These are phyloP conservation scores for Russula lepida DNA, from an alignment of 768 basidiomycete species.

Conservation along the genomic window DNA sequence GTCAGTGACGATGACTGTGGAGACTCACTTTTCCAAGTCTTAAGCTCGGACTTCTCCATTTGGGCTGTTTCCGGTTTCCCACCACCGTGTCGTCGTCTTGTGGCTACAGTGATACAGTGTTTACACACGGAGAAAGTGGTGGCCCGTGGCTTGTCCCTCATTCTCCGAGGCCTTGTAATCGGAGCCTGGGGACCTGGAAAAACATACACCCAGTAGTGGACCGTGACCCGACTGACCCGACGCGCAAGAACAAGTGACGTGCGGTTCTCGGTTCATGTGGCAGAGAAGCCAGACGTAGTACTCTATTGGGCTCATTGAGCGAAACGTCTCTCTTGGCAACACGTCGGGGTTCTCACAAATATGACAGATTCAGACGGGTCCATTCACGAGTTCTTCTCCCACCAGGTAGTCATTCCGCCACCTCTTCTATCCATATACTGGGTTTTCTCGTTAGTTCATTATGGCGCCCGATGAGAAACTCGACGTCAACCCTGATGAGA, in stretches of 20 bases:
- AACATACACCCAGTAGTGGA: neutral
- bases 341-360: neutral
- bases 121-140: neutral
- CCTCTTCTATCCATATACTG: neutral
- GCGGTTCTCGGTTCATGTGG: neutral
- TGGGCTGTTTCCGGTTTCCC: too few species aligned
- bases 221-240: neutral
- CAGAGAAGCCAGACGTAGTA: neutral
- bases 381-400: neutral
- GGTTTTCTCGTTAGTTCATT: neutral
- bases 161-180: neutral
- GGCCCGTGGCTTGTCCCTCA: neutral
- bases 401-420: neutral
- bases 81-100: neutral
- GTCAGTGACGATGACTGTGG: neutral
- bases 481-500: neutral
- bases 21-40: too few species aligned
- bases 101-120: neutral
- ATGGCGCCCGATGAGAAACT: slow-evolving; percentile 6
- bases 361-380: neutral
- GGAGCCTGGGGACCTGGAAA: neutral
- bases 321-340: neutral
- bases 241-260: neutral
- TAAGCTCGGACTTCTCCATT: neutral
- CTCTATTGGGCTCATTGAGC: neutral